These are phyloP conservation scores for Pleurotus ostreatus DNA, from an alignment of 768 basidiomycete species.

Conservation along the genomic window DNA sequence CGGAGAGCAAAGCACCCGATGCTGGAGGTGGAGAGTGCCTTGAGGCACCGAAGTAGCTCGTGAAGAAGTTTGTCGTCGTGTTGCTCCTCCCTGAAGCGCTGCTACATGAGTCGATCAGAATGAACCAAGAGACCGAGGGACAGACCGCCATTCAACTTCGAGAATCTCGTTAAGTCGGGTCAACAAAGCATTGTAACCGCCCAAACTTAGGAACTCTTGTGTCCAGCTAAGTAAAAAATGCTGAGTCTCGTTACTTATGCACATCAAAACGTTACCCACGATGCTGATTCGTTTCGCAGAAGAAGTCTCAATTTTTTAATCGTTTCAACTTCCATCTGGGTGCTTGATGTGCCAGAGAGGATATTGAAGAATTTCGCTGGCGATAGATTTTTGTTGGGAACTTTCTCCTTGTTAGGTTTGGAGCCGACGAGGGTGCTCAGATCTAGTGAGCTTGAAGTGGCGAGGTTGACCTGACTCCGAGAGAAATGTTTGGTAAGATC, in stretches of 20 bases:
- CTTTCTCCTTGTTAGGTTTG: slow-evolving; percentile 49
- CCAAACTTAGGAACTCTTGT: slow-evolving; percentile 73
- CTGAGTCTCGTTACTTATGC: not conserved
- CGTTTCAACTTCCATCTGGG: slow-evolving; percentile 76
- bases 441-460: slow-evolving; percentile 35
- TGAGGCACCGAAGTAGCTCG: slow-evolving; percentile 90
- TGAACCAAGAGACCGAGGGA: slow-evolving; percentile 6
- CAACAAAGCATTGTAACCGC: slow-evolving; percentile 83
- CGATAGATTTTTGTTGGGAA: slow-evolving; percentile 46
- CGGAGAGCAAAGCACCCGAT: slow-evolving; percentile 89
- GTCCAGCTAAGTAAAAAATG: slow-evolving; percentile 64
- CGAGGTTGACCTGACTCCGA: slow-evolving; percentile 45
- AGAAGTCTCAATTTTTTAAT: slow-evolving; percentile 86
- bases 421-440: slow-evolving; percentile 34
- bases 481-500: slow-evolving; percentile 52
- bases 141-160: slow-evolving; percentile 94
- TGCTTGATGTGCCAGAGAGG: slow-evolving; percentile 64
- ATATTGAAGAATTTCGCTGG: slow-evolving; percentile 67
- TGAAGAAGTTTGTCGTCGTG: slow-evolving; percentile 94
- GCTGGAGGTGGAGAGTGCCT: slow-evolving; percentile 85
- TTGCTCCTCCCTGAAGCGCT: slow-evolving; percentile 80
- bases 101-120: not conserved
- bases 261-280: slow-evolving; percentile 34
- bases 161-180: slow-evolving; percentile 87
- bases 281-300: slow-evolving; percentile 88